Conservation (phyloP, 306 rosid genomes). For the Abrus precatorius region DNA sequence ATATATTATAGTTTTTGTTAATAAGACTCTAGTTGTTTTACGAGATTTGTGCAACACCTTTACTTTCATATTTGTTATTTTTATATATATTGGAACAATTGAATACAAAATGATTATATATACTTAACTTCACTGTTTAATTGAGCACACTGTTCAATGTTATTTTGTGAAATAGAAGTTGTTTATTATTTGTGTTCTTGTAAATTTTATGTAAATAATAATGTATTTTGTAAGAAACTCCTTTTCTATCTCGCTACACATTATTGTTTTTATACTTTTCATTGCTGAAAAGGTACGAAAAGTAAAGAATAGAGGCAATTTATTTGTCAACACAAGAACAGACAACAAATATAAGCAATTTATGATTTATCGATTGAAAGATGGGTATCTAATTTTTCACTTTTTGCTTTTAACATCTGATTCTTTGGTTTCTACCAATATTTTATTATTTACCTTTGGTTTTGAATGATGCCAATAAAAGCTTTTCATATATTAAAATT, state of each 20-base stretch:
- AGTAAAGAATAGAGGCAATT: too few species aligned
- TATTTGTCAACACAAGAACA: too few species aligned
- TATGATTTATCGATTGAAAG: background rate
- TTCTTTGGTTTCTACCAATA: background rate
- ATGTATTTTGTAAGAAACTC: too few species aligned
- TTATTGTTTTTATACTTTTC: too few species aligned
- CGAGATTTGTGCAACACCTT: background rate
- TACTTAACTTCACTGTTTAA: background rate
- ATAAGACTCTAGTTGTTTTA: background rate
- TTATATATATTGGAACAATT: background rate
- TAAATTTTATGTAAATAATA: background rate
- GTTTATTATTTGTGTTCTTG: background rate
- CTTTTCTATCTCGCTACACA: too few species aligned
- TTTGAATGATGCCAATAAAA: background rate
- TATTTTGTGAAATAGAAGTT: background rate
- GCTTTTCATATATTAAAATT: background rate
- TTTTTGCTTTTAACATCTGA: background rate
- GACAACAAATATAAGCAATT: background rate
- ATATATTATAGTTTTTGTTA: background rate
- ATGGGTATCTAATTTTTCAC: too few species aligned
- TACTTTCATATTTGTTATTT: background rate
- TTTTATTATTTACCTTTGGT: background rate
- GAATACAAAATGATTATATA: background rate
- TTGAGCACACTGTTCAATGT: background rate
- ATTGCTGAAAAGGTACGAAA: too few species aligned